Conservation (phyloP, 169 alveolate genomes). For the Cryptosporidium sp. region DNA sequence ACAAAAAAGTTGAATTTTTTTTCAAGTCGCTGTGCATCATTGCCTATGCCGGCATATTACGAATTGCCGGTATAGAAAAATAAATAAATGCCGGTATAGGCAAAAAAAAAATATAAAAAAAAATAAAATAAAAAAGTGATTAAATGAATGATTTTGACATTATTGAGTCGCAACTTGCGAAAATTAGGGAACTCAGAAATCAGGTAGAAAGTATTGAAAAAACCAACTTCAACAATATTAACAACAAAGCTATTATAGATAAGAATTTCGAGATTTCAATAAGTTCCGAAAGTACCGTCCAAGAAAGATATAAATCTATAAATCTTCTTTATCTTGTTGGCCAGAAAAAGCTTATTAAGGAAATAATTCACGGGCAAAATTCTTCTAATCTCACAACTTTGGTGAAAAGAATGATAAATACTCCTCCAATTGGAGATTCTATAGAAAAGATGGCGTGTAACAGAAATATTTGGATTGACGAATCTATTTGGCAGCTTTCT, state of each 20-base stretch:
- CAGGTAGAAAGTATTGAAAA: conserved; percentile 36
- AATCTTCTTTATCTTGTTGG: conserved; percentile 24
- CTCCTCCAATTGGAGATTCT: conserved; percentile 49
- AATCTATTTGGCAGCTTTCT: conserved; percentile 42
- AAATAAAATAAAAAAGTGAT: not conserved
- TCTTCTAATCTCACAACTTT: not conserved
- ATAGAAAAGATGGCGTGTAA: conserved; percentile 24
- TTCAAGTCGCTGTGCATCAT: conserved; percentile 4
- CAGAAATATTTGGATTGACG: conserved; percentile 60
- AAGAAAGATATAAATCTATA: conserved; percentile 26
- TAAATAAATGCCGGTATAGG: not conserved
- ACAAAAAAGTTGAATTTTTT: not conserved
- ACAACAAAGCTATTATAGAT: conserved; percentile 9
- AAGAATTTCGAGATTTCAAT: conserved; percentile 25
- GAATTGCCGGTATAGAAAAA: not conserved
- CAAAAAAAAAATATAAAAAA: not conserved
- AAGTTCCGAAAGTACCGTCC: not conserved
- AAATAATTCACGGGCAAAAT: not conserved
- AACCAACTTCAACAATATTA: not conserved
- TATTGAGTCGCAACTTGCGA: conserved; percentile 12
- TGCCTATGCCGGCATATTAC: conserved; percentile 12
- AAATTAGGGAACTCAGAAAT: not conserved
- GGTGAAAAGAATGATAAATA: conserved; percentile 7
- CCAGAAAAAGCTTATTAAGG: conserved; percentile 33
- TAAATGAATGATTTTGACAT: conserved; percentile 51